Base-by-base conservation (phyloP, 1,139 yeast species). In the Blastobotrys illinoisensis region DNA sequence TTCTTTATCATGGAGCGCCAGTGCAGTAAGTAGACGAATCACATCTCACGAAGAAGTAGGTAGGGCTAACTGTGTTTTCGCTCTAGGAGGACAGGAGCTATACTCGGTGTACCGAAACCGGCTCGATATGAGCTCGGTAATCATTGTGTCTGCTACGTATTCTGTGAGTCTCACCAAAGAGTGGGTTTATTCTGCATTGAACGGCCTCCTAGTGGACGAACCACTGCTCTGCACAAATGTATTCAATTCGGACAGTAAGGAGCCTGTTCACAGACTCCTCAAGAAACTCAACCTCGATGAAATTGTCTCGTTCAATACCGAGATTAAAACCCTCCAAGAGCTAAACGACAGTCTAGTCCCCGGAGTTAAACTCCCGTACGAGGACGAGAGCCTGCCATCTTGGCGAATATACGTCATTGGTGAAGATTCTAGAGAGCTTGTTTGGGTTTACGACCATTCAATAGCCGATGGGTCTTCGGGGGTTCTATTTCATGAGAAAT, bases 391-490 rank as follows among this genome's bases (percentile, higher is more conserved):
- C 20, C 28, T 51, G 40, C 65, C 65, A 2, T 52, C 53, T 11
- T 62, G 64, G 65, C 51, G 65, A 5, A 51, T 59, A 9, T 54
- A 56, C 28, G 58, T 62, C 14, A 43, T 60, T 18, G 57, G 55
- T 2, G 48, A 43, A 20, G 53, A 54, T 5, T 50, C 47, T 19
- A 40, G 32, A 9, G 54, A 50, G 23, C 54, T 58, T 3, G 57
- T 60, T 26, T 62, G 59, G 58, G 62, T 53, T 13, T 61, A 58
- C 45, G 62, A 62, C 47, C 65, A 62, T 50, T 43, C 58, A 6
- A 50, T 51, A 13, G 59, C 56, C 47, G 65, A 62, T 45, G 65
- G 65, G 46, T 59, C 53, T 40, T 58, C 62, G 9, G 65, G 65
- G 2, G 55, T 59, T 3, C 36, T 50, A 32, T 62, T 62, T 51